Evolutionary conservation across 2,329 filamentous ascomycete species (phyloP), one percentile per base, ranked within the genome.

Genomic region (Chrysosphaeria jannelii): DNA sequence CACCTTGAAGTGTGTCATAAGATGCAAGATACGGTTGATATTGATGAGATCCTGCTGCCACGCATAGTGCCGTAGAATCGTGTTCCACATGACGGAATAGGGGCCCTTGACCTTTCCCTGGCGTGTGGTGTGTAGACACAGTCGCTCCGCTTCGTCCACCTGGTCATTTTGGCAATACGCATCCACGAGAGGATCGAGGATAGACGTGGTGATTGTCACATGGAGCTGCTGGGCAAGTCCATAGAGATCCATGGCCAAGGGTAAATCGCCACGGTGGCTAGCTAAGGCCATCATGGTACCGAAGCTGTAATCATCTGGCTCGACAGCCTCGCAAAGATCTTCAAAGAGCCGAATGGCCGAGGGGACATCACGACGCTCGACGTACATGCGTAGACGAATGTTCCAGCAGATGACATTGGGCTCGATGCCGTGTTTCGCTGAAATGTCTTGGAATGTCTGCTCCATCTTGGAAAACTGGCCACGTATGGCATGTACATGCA

Each of bases 1-100:
- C 8, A 63, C 35, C 1, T 41, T 35, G 19, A 42, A 37, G 8
- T 45, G 38, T 12, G 44, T 47, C 58, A 64, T 64, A 17, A 35
- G 29, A 17, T 43, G 39, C 12, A 61, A 41, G 5, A 58, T 27
- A 4, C 42, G 44, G 33, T 59, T 51, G 25, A 57, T 45, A 22
- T 44, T 43, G n/a, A 36, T 37, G 5, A 61, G 38, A 24, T 53
- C 48, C 26, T 67, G 57, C 5, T 57, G 52, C 26, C 59, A 46
- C 5, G 71, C 72, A 38, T 76, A 56, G 29, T 68, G 59, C 26
- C 56, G 51, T 4, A 91, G 47, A 15, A 91, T 44, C 25, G 61
- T 52, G 36, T 91, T 90, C 72, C 74, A 91, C 36, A 76, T 59
- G 15, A 52, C 47, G 3, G 64, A 64, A 12, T 55, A 46, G 10